Evolutionary conservation across 2,329 filamentous ascomycete genomes (phyloP), one percentile per base, ranked within the genome.

Genomic region (Paecilomyces variotii): DNA sequence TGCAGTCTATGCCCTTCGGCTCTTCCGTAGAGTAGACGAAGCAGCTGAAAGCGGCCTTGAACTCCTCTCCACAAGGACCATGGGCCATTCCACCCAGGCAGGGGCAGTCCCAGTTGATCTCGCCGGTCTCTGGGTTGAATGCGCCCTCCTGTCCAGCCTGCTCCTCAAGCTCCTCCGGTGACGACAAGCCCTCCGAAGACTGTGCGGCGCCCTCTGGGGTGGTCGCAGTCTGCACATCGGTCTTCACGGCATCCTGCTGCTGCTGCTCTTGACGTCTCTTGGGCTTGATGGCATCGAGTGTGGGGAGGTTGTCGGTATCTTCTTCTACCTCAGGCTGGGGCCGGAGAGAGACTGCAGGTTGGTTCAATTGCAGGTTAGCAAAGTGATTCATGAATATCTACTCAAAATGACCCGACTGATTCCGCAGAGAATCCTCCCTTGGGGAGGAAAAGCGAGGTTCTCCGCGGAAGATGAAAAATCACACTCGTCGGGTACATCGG

Each of bases 101-200:
- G 14, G 94, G 94, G 76, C 94, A 99, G 74, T 97, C 94, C 94
- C 94, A 99, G 82, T 99, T 99, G 78, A 99, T 99, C 82, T 99
- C 94, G 66, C 94, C 94, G 9, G 94, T 99, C 79, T 97, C 94
- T 2, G 92, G 91, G 76, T 99, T 96, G 80, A 97, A 99, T 0
- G 94, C 94, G 58, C 91, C 94, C 76, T 97, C 87, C 72, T 93
- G 87, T 61, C 79, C 84, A 4, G 91, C 91, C 74, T 97, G 91
- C 60, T 90, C 67, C 74, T 96, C 88, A 12, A 94, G 78, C 19
- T 79, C 83, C 64, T 80, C 79, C 34, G 84, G 76, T 5, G 76
- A 54, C 71, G 73, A 59, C 68, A 74, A 11, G 60, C 69, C 34
- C 60, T 55, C 64, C 62, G 25, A 64, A 57, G 59, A 57, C 58